Evolutionary conservation across 1,284 basidiomycete genomes (phyloP), one percentile per base, ranked within the genome.

Genomic region (Cutaneotrichosporon curvatum): DNA sequence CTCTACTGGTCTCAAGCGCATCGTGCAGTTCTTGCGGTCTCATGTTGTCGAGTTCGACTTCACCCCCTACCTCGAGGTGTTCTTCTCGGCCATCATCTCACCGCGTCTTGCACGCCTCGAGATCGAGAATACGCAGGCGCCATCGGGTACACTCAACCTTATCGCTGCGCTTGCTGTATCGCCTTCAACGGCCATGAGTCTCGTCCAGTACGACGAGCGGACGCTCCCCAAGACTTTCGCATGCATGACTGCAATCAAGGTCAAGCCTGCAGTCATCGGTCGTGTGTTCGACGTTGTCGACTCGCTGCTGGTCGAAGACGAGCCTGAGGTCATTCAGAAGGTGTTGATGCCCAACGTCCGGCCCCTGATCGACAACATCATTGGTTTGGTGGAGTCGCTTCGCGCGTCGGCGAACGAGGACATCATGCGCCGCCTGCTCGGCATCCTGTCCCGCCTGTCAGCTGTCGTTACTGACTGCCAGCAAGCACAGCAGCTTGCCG

Each of bases 201-300:
- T 97, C 18, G 81, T 84, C 37, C 72, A 79, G 16, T 85, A 82
- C 62, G 86, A 97, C 62, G 57, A 74, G 0, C 74, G 76, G 1
- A 77, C 86, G 2, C 70, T 98, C 14, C 82, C 82, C 5, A 83
- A 86, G 63, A 73, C 92, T 1, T 91, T 87, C 65, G 80, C 81
- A 43, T 91, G 87, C 61, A 75, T 98, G 25, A 75, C 84, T 2
- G 85, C 85, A 3, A 77, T 81, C 6, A 87, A 84, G 55, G 90
- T 96, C 67, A 96, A 97, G 71, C 82, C 89, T 0, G 72, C 81
- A 0, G 89, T 96, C 12, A 76, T 95, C 28, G 78, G 78, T 7
- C 79, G 80, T 43, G 78, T 97, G 8, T 85, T 96, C 57, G 92
- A 96, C 61, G 83, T 95, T 47, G 75, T 92, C 35, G 87, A 94